Percentiles rank a stretch among this genome's conserved stretches.
These are phyloP conservation scores for Syncephalastrum contaminatum DNA, from an alignment of 371 early-diverging fungal species.

Conservation along the genomic window DNA sequence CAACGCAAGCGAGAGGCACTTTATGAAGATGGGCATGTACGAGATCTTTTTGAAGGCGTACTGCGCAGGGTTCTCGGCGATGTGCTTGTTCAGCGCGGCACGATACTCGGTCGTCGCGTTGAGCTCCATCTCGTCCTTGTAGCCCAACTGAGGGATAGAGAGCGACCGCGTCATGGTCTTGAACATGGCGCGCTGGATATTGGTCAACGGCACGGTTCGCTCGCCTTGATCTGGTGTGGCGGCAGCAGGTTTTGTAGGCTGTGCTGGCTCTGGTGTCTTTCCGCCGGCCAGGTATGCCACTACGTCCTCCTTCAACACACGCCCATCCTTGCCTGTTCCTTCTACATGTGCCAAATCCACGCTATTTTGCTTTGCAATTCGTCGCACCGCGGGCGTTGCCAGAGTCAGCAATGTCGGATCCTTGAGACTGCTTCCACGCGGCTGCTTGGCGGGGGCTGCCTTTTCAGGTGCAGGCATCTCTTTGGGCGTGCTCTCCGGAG, in stretches of 20 bases:
- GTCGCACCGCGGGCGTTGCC: conserved; percentile 92
- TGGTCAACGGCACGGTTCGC: conserved; percentile 56
- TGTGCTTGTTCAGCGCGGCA: conserved; percentile 62
- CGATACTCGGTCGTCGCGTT: conserved; percentile 70
- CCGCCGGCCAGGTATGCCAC: conserved; percentile 46
- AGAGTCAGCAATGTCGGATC: conserved; percentile 27
- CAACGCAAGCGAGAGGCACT: conserved; percentile 86
- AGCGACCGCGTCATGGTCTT: conserved; percentile 93
- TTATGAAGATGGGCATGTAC: conserved; percentile 95
- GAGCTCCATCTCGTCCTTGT: conserved; percentile 86
- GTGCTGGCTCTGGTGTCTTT: conserved; percentile 2
- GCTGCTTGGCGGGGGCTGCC: neutral
- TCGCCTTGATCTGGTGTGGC: neutral
- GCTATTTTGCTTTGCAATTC: conserved; percentile 78
- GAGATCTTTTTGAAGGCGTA: conserved; percentile 76
- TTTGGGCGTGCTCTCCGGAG: neutral
- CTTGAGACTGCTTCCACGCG: neutral
- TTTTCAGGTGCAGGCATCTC: conserved; percentile 5
- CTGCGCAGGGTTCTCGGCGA: conserved; percentile 37
- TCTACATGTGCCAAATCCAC: conserved; percentile 72
- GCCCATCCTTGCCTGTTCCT: conserved; percentile 87
- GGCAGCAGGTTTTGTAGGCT: conserved; percentile 1
- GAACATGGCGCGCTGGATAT: conserved; percentile 96
- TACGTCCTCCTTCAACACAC: conserved; percentile 92
- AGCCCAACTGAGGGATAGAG: conserved; percentile 93